Conservation (phyloP, 345 rosid genomes). For the Citrus australasica region DNA sequence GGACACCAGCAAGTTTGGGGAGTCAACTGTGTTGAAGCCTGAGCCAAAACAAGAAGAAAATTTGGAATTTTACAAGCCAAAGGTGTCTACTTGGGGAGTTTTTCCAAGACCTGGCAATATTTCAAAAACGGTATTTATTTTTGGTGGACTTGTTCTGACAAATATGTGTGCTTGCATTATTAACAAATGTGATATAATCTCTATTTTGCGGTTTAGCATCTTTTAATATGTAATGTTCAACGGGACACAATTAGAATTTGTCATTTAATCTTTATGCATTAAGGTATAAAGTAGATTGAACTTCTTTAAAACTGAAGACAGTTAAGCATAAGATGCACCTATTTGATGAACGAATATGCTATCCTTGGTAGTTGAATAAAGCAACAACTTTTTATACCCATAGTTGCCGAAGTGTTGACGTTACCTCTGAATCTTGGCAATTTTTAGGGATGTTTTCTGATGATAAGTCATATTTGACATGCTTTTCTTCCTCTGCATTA, state of each 20-base stretch:
- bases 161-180: not conserved
- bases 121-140: constrained; percentile 53
- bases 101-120: constrained; percentile 86
- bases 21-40: constrained; percentile 21
- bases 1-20: constrained; percentile 51
- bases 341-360: not conserved
- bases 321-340: not conserved
- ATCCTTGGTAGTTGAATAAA: not conserved
- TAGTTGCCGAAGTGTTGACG: constrained; percentile 7
- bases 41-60: constrained; percentile 36
- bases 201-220: not conserved
- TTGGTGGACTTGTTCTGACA: not conserved
- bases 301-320: not conserved
- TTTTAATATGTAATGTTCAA: not conserved
- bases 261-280: not conserved
- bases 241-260: not conserved
- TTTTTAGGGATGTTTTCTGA: not conserved
- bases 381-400: not conserved
- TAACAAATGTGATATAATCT: too few species aligned
- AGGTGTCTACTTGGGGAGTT: constrained; percentile 93
- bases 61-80: constrained; percentile 67
- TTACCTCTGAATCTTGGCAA: not conserved
- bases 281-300: not conserved
- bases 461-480: constrained; percentile 3
- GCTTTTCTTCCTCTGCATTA: constrained; percentile 13